Evolutionary conservation across 257 asterid species (phyloP), one percentile per base, ranked within the genome.

Genomic region (Solanum ossicruentum): DNA sequence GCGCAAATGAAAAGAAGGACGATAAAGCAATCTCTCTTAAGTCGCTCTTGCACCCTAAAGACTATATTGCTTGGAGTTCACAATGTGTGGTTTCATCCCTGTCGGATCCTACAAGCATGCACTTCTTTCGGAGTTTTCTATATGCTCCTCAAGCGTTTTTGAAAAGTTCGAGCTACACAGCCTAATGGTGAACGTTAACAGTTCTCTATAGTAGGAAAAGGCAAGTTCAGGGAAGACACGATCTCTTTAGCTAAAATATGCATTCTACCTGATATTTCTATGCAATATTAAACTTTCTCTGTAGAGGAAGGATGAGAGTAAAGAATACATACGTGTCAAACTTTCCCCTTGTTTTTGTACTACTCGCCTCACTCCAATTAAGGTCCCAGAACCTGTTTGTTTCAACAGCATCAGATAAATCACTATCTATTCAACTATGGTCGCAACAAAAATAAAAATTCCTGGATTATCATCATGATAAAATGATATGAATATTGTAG

Each of bases 331-430:
- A 89, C 92, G 80, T 88, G 70, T 89, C 94, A 67, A 92, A 92
- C 70, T 85, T 86, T 54, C 93, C 93, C 70, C 93, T 87, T 28
- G 93, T 89, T 69, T 89, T 87, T 39, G 87, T 67, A 84, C 87
- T 89, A 45, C 93, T 92, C 20, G 90, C 86, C 80, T 88, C 91
- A 61, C 95, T 92, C 95, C 95, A 92, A 65, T 92, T 92, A 36
- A 88, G 92, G 90, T 92, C 95, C 93, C 95, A 92, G 73, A 91
- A 92, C 84, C 92, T 92, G 92, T 55, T 66, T 67, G 63, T 84
- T 43, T 11, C 80, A 65, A 12, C 47, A 85, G 16, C 58, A 43
- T 43, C 60, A 82, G 28, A 61, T 8, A 61, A 41, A 82, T 82
- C 58, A 21, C 60, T 61, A 45, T 49, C n/a, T 43, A 10, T 61